These are phyloP conservation scores for Byssothecium circinans DNA, from an alignment of 2,329 filamentous ascomycete species.

Conservation along the genomic window DNA sequence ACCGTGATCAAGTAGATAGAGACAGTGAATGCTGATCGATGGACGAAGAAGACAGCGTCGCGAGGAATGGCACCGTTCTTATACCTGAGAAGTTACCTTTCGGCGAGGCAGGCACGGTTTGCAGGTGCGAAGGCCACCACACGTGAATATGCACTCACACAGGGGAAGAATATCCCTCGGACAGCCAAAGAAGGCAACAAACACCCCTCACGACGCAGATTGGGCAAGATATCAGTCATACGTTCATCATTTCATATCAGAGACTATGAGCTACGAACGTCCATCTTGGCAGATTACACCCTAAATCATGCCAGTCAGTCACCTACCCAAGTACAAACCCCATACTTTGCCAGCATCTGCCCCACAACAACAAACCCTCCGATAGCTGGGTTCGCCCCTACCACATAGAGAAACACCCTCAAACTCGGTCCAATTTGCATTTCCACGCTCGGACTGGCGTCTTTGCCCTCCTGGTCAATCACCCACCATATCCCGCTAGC, in stretches of 20 bases:
- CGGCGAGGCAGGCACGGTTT: background rate
- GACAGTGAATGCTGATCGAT: background rate
- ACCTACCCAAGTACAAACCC: constrained; percentile 19
- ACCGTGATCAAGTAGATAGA: no score
- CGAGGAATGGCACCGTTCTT: background rate
- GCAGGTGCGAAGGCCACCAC: no score
- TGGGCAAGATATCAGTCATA: no score
- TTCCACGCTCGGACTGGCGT: constrained; percentile 3
- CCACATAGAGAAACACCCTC: constrained; percentile 7
- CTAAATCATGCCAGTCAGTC: constrained; percentile 4
- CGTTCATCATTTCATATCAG: no score
- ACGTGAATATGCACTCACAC: no score
- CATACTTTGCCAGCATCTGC: constrained; percentile 33
- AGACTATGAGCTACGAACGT: no score
- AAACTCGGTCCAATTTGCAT: constrained; percentile 3
- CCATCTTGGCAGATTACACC: no score
- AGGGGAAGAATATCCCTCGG: no score
- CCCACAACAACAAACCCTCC: constrained; percentile 31
- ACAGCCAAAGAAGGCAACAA: no score
- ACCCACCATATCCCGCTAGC: constrained; percentile 16
- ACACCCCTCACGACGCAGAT: no score
- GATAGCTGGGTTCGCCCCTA: constrained; percentile 19
- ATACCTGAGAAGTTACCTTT: background rate
- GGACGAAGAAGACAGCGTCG: no score
- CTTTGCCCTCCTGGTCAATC: constrained; percentile 18